Percentiles rank a stretch among this genome's conserved stretches.
These are phyloP conservation scores for Caloboletus inedulis DNA, from an alignment of 1,284 basidiomycete species.

Conservation along the genomic window DNA sequence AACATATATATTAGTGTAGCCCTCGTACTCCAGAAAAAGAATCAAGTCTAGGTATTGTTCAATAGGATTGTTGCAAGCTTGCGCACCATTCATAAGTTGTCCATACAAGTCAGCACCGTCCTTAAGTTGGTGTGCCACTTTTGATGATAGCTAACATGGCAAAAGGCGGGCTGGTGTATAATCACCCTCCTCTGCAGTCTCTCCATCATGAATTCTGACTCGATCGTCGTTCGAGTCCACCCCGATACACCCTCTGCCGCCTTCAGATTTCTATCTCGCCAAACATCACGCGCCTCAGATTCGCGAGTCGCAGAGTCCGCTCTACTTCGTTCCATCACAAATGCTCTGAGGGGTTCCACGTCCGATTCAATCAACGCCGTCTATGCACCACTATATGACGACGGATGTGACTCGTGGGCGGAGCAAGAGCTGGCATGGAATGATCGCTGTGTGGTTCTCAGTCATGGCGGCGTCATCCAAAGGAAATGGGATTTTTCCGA, in stretches of 20 bases:
- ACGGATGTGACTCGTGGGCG: slow-evolving; percentile 34
- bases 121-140: neutral
- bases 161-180: neutral
- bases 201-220: slow-evolving; percentile 19
- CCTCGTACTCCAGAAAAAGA: slow-evolving; percentile 12
- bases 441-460: slow-evolving; percentile 62
- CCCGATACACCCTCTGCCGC: slow-evolving; percentile 35
- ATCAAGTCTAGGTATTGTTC: slow-evolving; percentile 14
- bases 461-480: slow-evolving; percentile 64
- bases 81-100: neutral
- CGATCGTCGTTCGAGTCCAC: slow-evolving; percentile 36
- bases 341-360: slow-evolving; percentile 49
- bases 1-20: slow-evolving; percentile 34
- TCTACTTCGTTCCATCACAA: slow-evolving; percentile 49
- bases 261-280: slow-evolving; percentile 24
- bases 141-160: neutral
- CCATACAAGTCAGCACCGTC: neutral
- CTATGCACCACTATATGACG: slow-evolving; percentile 38
- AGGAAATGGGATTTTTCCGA: slow-evolving; percentile 74
- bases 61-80: slow-evolving; percentile 6
- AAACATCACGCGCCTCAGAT: slow-evolving; percentile 6
- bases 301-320: slow-evolving; percentile 35
- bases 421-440: slow-evolving; percentile 71
- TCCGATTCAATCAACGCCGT: slow-evolving; percentile 38
- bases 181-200: neutral